A percentile compares a stretch with the other conserved stretches of the same genome.
These are phyloP conservation scores for Medicago lupulina DNA, from an alignment of 306 rosid species.

Conservation along the genomic window DNA sequence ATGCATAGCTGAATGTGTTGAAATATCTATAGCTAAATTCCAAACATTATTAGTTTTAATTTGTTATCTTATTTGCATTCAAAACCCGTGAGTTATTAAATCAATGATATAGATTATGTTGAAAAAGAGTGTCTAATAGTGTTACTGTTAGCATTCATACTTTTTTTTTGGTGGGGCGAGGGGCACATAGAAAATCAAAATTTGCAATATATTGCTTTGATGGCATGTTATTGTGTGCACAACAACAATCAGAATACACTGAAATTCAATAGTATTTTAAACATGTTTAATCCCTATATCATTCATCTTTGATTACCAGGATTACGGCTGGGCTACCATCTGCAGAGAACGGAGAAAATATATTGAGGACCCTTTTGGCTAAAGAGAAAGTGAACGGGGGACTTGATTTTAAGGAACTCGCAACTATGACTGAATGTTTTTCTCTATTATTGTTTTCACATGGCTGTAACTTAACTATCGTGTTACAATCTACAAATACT, in stretches of 20 bases:
- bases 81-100: neutral
- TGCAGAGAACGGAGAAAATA: constrained; percentile 78
- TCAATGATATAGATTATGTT: neutral
- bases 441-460: neutral
- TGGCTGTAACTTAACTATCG: neutral
- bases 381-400: constrained; percentile 72
- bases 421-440: constrained; percentile 78
- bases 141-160: neutral
- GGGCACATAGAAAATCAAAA: no score
- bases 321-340: constrained; percentile 88
- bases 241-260: constrained; percentile 22
- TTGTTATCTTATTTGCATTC: no score
- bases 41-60: no score
- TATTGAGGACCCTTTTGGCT: constrained; percentile 70
- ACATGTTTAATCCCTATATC: constrained; percentile 5
- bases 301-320: constrained; percentile 52
- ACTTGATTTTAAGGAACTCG: constrained; percentile 77
- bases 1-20: no score
- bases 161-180: neutral
- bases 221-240: neutral
- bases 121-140: neutral
- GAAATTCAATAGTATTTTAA: neutral
- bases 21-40: no score
- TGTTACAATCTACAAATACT: neutral
- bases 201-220: neutral